phyloP scores from a whole-genome alignment of 108 stramenopile species.

The Pseudonitzschia multistriata region DNA sequence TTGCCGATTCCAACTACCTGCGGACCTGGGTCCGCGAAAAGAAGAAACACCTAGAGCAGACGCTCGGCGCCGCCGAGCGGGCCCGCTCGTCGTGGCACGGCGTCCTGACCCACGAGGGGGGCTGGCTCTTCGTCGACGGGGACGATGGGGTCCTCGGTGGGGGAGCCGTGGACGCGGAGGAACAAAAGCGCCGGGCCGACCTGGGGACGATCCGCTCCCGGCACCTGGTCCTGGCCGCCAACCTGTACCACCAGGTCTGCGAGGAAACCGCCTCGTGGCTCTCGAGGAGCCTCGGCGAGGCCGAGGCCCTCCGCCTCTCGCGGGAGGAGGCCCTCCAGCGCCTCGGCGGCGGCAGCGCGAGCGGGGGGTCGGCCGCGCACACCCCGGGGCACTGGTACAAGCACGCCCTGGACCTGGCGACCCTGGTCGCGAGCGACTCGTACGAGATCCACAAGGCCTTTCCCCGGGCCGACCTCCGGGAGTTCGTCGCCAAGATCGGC shows the following conservation, averaged over 20 bases:
- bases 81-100: slow-evolving; percentile 45
- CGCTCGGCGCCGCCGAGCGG: slow-evolving; percentile 48
- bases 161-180: slow-evolving; percentile 17
- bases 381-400: slow-evolving; percentile 67
- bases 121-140: slow-evolving; percentile 53
- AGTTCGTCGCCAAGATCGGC: slow-evolving; percentile 49
- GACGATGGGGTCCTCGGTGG: neutral
- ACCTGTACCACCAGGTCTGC: slow-evolving; percentile 61
- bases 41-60: slow-evolving; percentile 30
- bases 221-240: slow-evolving; percentile 51
- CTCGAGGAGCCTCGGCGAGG: slow-evolving; percentile 54
- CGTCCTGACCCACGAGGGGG: slow-evolving; percentile 66
- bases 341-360: slow-evolving; percentile 32
- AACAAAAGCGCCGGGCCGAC: slow-evolving; percentile 39
- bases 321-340: slow-evolving; percentile 34
- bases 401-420: slow-evolving; percentile 52
- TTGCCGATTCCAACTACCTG: slow-evolving; percentile 27
- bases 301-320: slow-evolving; percentile 9
- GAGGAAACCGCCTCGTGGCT: slow-evolving; percentile 72
- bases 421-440: slow-evolving; percentile 61
- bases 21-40: slow-evolving; percentile 39
- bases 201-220: slow-evolving; percentile 43
- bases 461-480: slow-evolving; percentile 32
- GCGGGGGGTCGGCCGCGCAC: neutral
- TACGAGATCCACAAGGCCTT: slow-evolving; percentile 50